Evolutionary conservation across 306 rosid species (phyloP).

Genomic region (Fagus sylvatica): DNA sequence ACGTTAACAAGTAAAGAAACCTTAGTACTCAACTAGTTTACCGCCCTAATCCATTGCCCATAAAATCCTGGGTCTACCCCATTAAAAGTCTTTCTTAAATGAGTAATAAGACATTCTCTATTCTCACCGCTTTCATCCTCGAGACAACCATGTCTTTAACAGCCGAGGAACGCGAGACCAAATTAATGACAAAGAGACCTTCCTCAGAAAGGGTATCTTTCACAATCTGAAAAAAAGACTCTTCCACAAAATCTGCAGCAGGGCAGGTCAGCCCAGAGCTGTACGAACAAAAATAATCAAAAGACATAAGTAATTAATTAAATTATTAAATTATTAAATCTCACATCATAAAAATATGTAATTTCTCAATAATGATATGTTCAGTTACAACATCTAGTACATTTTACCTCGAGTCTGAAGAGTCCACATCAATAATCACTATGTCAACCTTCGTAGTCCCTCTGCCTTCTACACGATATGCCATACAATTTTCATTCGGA

Average conservation of each 20-base stretch:
- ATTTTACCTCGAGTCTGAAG: constrained; percentile 82
- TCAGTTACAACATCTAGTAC: constrained; percentile 13
- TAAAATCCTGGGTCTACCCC: neutral
- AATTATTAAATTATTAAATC: constrained; percentile 22
- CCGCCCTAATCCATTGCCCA: neutral
- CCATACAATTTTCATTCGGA: constrained; percentile 30
- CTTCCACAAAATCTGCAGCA: constrained; percentile 73
- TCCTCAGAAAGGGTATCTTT: constrained; percentile 62
- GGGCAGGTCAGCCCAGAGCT: constrained; percentile 94
- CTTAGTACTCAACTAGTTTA: no score
- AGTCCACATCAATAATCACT: constrained; percentile 84
- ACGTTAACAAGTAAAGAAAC: no score
- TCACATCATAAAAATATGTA: neutral
- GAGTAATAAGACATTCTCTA: constrained; percentile 18
- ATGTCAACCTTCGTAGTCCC: constrained; percentile 61
- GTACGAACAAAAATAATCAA: constrained; percentile 22
- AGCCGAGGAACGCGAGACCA: constrained; percentile 82
- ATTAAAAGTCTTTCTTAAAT: neutral
- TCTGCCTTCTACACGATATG: constrained; percentile 33
- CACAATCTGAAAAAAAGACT: constrained; percentile 65
- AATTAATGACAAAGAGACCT: constrained; percentile 81
- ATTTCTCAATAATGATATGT: constrained; percentile 12
- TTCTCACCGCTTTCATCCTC: constrained; percentile 79
- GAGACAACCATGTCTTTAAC: constrained; percentile 59
- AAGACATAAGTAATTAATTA: constrained; percentile 9